Evolutionary conservation across 768 basidiomycete genomes (phyloP).

Genomic region (Phaeotremella fagi): DNA sequence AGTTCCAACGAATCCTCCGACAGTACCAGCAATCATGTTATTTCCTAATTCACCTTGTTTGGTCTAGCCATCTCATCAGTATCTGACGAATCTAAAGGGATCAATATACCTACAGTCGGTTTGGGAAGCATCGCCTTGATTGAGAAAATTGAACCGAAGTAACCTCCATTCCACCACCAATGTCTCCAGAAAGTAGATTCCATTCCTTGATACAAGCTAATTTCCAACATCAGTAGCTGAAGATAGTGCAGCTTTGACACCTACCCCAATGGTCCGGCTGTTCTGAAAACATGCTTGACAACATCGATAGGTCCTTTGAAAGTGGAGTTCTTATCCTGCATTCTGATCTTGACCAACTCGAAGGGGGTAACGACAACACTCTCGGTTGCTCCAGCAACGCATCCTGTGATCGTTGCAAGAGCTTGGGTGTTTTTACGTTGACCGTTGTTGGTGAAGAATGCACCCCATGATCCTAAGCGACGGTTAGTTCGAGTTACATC

Average conservation of each 20-base stretch:
- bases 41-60: constrained; percentile 70
- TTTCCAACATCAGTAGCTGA: constrained; percentile 3
- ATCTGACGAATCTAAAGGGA: background rate
- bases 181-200: constrained; percentile 93
- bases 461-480: constrained; percentile 94
- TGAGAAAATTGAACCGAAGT: constrained; percentile 82
- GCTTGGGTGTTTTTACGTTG: constrained; percentile 79
- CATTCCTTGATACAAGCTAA: constrained; percentile 77
- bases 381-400: constrained; percentile 91
- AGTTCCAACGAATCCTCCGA: constrained; percentile 78
- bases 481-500: constrained; percentile 1
- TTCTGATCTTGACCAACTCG: constrained; percentile 62
- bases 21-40: constrained; percentile 83
- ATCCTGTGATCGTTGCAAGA: constrained; percentile 85
- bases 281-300: constrained; percentile 68
- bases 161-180: constrained; percentile 64
- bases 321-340: constrained; percentile 88
- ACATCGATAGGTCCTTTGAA: constrained; percentile 91
- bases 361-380: constrained; percentile 87
- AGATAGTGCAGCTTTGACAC: background rate
- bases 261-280: constrained; percentile 70
- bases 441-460: constrained; percentile 52
- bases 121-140: constrained; percentile 75
- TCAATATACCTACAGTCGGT: constrained; percentile 59
- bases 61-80: constrained; percentile 46